Base-by-base conservation (phyloP, 306 rosid species). In the Castanopsis chinensis region DNA sequence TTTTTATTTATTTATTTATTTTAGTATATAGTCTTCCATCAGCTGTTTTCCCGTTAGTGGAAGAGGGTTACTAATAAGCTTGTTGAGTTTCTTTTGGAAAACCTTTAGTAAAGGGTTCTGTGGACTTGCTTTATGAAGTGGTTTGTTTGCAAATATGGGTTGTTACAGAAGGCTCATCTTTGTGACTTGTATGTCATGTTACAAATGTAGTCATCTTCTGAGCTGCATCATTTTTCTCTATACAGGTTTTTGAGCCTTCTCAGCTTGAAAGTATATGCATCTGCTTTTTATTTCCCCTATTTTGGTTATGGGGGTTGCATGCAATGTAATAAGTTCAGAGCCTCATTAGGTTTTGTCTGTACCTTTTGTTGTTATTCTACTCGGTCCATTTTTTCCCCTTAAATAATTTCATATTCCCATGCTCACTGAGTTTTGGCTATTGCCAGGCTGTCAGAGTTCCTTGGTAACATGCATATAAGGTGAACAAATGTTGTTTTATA, bases 401-500 rank as follows among this genome's bases (percentile, higher is more conserved):
- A 49, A 49, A 11, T 0, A 9, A 45, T 9, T 9, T 45, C 4
- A 51, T 71, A 13, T 27, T 71, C 28, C 51, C 20, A 43, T 9
- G 32, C 25, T 17, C 57, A 80, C 79, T 45, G 69, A 74, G 74
- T 69, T 41, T 77, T 27, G 79, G 88, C 35, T 76, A 45, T 55
- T 81, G 61, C 74, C 97, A 96, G 99, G 94, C 72, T 96, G 86
- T 91, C 99, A 1, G 99, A 93, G 82, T 93, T 91, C 83, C 89
- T 96, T 71, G 81, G 90, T 76, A 89, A 83, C 71, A 81, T 96
- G 91, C 94, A 80, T 79, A 83, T 96, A 85, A 78, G 91, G 79
- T 92, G 94, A 93, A 87, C 81, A 73, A 57, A 10, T 84, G 57
- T 51, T 65, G 52, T 83, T 55, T 19, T 17, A 64, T 73, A 61